Evolutionary conservation across 2,329 filamentous ascomycete genomes (phyloP).

Genomic region (Drechslera avenae): DNA sequence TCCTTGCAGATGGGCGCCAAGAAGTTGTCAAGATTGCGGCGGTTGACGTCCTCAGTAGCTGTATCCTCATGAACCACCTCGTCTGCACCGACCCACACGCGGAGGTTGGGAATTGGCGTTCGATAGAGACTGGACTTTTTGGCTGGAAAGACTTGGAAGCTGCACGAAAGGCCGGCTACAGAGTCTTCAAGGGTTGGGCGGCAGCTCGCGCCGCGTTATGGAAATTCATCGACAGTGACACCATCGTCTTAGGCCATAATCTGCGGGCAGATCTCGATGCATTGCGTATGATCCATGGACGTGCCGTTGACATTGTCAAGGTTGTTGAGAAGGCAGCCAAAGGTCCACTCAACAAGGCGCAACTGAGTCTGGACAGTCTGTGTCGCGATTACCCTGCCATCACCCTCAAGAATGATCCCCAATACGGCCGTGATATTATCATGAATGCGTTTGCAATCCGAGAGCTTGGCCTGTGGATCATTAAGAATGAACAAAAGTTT

Average conservation of each 20-base stretch:
- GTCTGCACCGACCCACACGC: constrained; percentile 33
- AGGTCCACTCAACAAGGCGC: constrained; percentile 37
- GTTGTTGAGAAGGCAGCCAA: constrained; percentile 41
- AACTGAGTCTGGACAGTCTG: constrained; percentile 40
- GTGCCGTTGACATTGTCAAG: constrained; percentile 40
- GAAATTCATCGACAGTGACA: constrained; percentile 39
- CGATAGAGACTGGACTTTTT: constrained; percentile 30
- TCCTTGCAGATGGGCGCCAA: constrained; percentile 23
- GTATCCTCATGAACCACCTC: constrained; percentile 40
- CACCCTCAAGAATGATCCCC: constrained; percentile 18
- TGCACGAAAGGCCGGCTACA: constrained; percentile 35
- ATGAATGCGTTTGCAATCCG: constrained; percentile 58
- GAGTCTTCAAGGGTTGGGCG: constrained; percentile 41
- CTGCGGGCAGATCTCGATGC: constrained; percentile 41
- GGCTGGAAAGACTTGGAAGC: constrained; percentile 32
- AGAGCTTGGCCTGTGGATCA: constrained; percentile 55
- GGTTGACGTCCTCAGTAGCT: constrained; percentile 38
- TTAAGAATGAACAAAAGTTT: constrained; percentile 49
- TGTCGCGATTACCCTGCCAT: constrained; percentile 25
- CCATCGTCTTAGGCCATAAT: constrained; percentile 44
- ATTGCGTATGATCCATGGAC: constrained; percentile 44
- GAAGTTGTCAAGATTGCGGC: constrained; percentile 44
- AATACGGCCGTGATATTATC: constrained; percentile 54
- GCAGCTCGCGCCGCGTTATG: constrained; percentile 38
- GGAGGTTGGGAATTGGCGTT: constrained; percentile 34